phyloP scores from a whole-genome alignment of 2,329 filamentous ascomycete species.

The Emydomyces testavorans region DNA sequence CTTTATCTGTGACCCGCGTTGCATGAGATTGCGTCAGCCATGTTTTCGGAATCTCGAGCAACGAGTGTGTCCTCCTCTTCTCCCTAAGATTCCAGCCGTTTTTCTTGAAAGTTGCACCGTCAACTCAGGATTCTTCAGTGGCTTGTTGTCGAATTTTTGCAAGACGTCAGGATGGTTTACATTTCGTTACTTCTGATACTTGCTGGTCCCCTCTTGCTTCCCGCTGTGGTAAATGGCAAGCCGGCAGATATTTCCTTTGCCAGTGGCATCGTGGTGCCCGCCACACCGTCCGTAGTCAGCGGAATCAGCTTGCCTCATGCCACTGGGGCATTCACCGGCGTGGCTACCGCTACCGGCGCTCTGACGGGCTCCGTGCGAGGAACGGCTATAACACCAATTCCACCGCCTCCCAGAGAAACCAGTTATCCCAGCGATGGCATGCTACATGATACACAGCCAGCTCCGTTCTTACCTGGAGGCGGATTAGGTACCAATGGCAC shows the following conservation, averaged over 20 bases:
- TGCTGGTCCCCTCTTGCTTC: neutral
- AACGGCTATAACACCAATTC: slow-evolving; percentile 46
- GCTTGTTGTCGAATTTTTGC: neutral
- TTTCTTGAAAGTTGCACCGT: neutral
- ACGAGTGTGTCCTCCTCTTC: neutral
- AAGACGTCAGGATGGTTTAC: slow-evolving; percentile 6
- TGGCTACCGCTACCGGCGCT: slow-evolving; percentile 58
- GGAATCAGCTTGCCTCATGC: slow-evolving; percentile 1
- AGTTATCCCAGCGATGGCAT: slow-evolving; percentile 61
- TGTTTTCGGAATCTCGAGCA: neutral
- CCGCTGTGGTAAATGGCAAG: slow-evolving; percentile 1
- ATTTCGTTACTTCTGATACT: slow-evolving; percentile 1
- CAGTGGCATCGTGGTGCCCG: slow-evolving; percentile 10
- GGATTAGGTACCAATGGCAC: slow-evolving; percentile 69
- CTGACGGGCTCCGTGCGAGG: slow-evolving; percentile 45
- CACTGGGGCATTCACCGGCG: slow-evolving; percentile 52
- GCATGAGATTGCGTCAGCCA: slow-evolving; percentile 1
- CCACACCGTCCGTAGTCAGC: slow-evolving; percentile 12
- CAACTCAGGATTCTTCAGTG: too few relatives aligned
- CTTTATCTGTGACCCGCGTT: neutral
- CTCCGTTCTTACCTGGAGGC: slow-evolving; percentile 60
- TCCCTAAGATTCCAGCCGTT: neutral
- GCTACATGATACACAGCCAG: slow-evolving; percentile 56
- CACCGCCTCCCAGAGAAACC: slow-evolving; percentile 50
- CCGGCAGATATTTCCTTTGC: slow-evolving; percentile 14